Conservation (phyloP, 1,284 basidiomycete genomes). For the Golubevia sp. region DNA sequence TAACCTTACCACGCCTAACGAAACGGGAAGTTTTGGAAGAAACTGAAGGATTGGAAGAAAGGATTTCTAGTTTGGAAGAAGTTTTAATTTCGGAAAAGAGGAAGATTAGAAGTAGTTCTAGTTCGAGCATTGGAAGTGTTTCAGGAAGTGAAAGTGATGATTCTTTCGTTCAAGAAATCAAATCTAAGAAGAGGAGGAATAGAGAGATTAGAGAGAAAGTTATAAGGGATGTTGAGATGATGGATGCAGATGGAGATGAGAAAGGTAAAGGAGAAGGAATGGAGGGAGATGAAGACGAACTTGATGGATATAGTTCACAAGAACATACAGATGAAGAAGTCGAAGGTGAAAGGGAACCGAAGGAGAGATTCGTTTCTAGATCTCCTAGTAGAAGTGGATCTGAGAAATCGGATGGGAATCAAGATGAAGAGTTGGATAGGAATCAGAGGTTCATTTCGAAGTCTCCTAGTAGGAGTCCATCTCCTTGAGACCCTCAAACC, state of each 20-base stretch:
- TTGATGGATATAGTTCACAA: background rate
- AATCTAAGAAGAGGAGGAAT: background rate
- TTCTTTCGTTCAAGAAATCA: background rate
- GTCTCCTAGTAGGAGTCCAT: too few relatives aligned
- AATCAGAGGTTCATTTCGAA: too few relatives aligned
- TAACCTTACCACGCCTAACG: conserved; percentile 87
- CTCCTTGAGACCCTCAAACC: too few relatives aligned
- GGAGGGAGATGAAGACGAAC: background rate
- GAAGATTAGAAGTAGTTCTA: background rate
- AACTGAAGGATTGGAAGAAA: conserved; percentile 75
- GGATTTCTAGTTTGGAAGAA: too few relatives aligned
- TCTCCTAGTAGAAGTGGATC: too few relatives aligned
- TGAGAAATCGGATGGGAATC: too few relatives aligned
- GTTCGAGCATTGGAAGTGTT: too few relatives aligned
- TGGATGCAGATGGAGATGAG: too few relatives aligned
- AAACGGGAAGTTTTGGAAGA: conserved; percentile 88
- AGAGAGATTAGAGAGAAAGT: background rate
- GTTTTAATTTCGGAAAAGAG: background rate
- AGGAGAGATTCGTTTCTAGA: background rate
- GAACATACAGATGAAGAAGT: background rate
- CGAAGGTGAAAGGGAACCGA: background rate
- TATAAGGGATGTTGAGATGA: too few relatives aligned
- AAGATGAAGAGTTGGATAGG: too few relatives aligned
- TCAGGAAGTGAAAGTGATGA: background rate
- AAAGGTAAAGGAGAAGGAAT: background rate